Evolutionary conservation across 768 basidiomycete species (phyloP), one percentile per base, ranked within the genome.

Genomic region (Amanita jacksonii): DNA sequence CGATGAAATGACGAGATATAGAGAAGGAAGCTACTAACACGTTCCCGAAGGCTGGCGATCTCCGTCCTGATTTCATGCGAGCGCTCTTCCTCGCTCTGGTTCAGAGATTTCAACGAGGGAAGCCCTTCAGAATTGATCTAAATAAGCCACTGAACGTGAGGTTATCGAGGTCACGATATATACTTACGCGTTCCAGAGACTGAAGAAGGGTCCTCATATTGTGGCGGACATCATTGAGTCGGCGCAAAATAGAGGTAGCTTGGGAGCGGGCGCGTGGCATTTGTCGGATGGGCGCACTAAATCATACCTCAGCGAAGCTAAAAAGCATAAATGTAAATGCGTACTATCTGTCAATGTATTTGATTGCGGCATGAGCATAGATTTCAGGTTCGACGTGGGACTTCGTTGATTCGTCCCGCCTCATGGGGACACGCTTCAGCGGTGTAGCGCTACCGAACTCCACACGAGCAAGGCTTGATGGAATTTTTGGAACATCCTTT

Each of bases 281-380:
- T 3, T 69, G 67, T n/a, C 71, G 60, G 23, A 73, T 65, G 23
- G 60, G 53, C 48, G 67, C 61, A 51, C 65, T 70, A 25, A 35
- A 45, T 32, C 15, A 37, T 44, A 27, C 43, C 41, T 49, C 39
- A 54, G 45, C 27, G 43, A 27, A 7, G 15, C 28, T 3, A 31
- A 20, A 5, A 38, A 25, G 15, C 18, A 16, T 41, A 22, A 44
- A 19, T n/a, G 40, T 28, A 34, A 15, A 37, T 18, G 67, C 85
- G 56, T 54, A 85, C 85, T 85, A 89, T 57, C 78, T 74, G 56
- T 85, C 79, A 43, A 89, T 67, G 52, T 80, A 86, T 60, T 79
- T 85, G 49, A 84, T 56, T 0, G 86, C 84, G 7, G 86, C 86
- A 48, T 77, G 67, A 0, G 77, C 81, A 58, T 85, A 87, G 10